Percentiles rank a stretch among this genome's conserved stretches.
These are phyloP conservation scores for Poa annua DNA, from an alignment of 176 grass and related monocot genomes.

Conservation along the genomic window DNA sequence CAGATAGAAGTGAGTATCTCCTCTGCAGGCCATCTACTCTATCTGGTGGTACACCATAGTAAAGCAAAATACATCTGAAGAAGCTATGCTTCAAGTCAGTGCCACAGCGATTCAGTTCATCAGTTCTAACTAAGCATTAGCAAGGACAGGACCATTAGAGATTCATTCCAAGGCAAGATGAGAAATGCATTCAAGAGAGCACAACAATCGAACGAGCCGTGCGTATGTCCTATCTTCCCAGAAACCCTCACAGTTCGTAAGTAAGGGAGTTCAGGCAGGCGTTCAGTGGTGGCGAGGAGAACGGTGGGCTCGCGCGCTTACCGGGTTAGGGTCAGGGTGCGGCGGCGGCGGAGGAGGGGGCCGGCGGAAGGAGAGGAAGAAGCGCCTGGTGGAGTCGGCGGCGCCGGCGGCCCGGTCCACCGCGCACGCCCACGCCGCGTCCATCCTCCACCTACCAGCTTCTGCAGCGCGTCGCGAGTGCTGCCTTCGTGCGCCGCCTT, in stretches of 20 bases:
- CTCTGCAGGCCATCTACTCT: neutral
- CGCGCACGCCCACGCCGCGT: slow-evolving; percentile 55
- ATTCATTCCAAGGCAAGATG: neutral
- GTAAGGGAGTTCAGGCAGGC: too few relatives aligned
- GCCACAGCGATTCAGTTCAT: neutral
- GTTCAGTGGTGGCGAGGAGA: neutral
- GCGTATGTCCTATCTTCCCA: too few relatives aligned
- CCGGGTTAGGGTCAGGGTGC: slow-evolving; percentile 43
- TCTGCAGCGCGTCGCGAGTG: neutral
- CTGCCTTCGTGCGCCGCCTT: too few relatives aligned
- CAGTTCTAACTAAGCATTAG: too few relatives aligned
- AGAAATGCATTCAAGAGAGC: neutral
- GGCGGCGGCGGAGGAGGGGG: neutral
- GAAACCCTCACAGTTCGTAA: neutral
- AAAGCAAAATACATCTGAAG: too few relatives aligned
- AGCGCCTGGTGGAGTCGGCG: slow-evolving; percentile 63
- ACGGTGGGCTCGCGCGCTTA: slow-evolving; percentile 27
- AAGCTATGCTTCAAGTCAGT: too few relatives aligned
- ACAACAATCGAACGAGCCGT: neutral
- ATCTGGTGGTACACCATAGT: neutral
- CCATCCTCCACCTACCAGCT: slow-evolving; percentile 36
- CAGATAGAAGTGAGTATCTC: too few relatives aligned
- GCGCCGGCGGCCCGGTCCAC: slow-evolving; percentile 60
- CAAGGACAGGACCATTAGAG: neutral
- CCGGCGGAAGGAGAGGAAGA: slow-evolving; percentile 57